Evolutionary conservation across 306 rosid genomes (phyloP), one percentile per base, ranked within the genome.

Genomic region (Purshia tridentata): DNA sequence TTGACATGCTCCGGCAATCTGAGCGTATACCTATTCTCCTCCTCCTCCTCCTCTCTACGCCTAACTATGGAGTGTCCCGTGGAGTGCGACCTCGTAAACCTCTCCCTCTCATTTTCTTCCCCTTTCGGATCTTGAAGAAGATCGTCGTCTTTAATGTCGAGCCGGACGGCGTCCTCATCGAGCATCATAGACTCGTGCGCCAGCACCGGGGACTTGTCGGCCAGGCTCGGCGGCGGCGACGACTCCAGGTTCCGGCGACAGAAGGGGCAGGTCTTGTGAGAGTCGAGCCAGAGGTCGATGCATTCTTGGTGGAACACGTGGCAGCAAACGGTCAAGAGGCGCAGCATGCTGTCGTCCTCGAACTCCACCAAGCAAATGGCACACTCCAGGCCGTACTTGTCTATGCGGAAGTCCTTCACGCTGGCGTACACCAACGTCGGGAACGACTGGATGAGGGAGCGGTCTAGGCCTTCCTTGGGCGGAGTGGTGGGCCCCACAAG

Each of bases 261-360:
- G 67, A 92, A 86, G 0, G 98, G 98, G 62, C 98, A 92, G 4
- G 98, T 88, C 53, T 83, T 90, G 42, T 92, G 90, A 0, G 88
- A 75, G 9, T 70, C n/a, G 2, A 92, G 98, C 98, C 96, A 92
- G 11, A 84, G 76, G 40, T 89, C 96, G 16, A 92, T 92, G 71
- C 96, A 92, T 41, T 90, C 91, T 44, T 88, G 85, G 40, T 92
- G 96, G 68, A 90, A 92, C 54, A 90, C 92, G 64, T 92, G 96
- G 67, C 77, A 84, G 20, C 96, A 92, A n/a, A 71, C 37, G 2
- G 91, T 72, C 42, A 92, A 54, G 44, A 83, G 76, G 14, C 92
- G 88, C 5, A 92, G 89, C 51, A 83, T 10, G 74, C 84, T 85
- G 0, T 88, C 81, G 0, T 89, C 89, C 14, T 85, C 89, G 8